Conservation (phyloP, 441 rosid genomes). For the Corymbia calophylla region DNA sequence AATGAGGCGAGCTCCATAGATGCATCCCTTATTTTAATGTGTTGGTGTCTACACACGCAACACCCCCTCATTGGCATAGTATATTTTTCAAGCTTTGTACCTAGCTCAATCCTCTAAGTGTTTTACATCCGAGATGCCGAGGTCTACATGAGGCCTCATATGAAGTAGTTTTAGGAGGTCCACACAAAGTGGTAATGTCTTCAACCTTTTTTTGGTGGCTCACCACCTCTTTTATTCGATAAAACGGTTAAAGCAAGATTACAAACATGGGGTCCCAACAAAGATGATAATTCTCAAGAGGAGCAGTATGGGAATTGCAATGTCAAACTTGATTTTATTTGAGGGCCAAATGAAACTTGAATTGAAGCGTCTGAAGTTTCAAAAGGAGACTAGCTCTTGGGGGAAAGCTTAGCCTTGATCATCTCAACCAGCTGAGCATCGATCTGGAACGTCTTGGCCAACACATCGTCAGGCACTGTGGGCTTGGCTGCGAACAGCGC, state of each 20-base stretch:
- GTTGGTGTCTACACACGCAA: too few species aligned
- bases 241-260: neutral
- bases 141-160: too few species aligned
- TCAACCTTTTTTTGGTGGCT: neutral
- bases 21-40: too few species aligned
- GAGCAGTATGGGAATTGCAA: neutral
- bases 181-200: neutral
- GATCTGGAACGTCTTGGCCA: neutral
- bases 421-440: neutral
- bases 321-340: neutral
- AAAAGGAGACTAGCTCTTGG: neutral
- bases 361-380: neutral
- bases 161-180: too few species aligned
- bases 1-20: too few species aligned
- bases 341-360: fast-evolving
- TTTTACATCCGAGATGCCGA: too few species aligned
- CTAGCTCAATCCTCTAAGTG: too few species aligned
- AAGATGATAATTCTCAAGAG: neutral
- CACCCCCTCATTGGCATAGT: too few species aligned
- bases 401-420: neutral
- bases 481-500: neutral
- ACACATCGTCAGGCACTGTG: neutral
- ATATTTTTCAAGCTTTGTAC: too few species aligned
- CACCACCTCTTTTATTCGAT: neutral
- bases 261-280: neutral